These are phyloP conservation scores for Hymenoscyphus repandus DNA, from an alignment of 2,329 filamentous ascomycete genomes.

Conservation along the genomic window DNA sequence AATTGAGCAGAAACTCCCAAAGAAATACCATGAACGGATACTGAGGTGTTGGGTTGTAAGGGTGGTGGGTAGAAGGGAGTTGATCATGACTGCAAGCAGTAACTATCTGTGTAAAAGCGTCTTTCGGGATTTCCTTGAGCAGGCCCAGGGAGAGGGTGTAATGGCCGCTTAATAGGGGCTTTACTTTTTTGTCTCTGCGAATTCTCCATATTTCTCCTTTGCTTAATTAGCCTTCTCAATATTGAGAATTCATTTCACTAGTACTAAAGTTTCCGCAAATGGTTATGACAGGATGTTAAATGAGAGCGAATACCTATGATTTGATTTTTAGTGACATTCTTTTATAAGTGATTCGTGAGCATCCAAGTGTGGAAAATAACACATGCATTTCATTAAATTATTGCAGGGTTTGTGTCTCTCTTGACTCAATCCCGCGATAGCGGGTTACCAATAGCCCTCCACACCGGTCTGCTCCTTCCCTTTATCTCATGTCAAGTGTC, in stretches of 20 bases:
- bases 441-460: too few species aligned
- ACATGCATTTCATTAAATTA: background rate
- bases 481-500: too few species aligned
- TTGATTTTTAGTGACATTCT: background rate
- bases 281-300: constrained; percentile 14
- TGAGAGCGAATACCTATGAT: constrained; percentile 9
- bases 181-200: constrained; percentile 25
- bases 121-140: constrained; percentile 27
- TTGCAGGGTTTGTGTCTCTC: background rate
- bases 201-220: constrained; percentile 31
- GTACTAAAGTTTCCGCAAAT: constrained; percentile 20
- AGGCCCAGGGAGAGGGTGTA: constrained; percentile 24
- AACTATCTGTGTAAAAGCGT: constrained; percentile 31
- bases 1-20: constrained; percentile 95
- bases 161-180: constrained; percentile 26
- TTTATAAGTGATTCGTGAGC: constrained; percentile 4
- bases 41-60: constrained; percentile 43
- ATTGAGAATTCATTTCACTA: constrained; percentile 29
- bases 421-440: too few species aligned
- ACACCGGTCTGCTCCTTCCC: too few species aligned
- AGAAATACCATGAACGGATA: constrained; percentile 99
- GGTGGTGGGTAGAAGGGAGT: constrained; percentile 9
- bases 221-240: constrained; percentile 34
- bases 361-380: background rate
- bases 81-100: constrained; percentile 27